These are phyloP conservation scores for Toxicodendron radicans DNA, from an alignment of 345 rosid species.

Conservation along the genomic window DNA sequence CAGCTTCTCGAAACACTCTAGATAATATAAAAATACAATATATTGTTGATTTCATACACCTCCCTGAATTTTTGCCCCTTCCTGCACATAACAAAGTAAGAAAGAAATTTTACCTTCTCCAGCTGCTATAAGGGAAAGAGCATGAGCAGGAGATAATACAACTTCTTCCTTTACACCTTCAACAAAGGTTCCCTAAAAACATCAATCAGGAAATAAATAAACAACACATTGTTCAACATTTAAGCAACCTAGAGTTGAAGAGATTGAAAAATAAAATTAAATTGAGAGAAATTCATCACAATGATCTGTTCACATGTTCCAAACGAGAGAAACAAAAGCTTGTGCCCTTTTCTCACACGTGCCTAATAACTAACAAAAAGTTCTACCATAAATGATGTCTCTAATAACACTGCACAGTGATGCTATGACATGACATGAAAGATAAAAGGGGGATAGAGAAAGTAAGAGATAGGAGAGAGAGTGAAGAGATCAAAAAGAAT, in stretches of 20 bases:
- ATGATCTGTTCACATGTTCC: background rate
- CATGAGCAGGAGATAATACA: conserved; percentile 98
- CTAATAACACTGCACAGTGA: too few species aligned
- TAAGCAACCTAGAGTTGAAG: background rate
- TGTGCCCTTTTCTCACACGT: background rate
- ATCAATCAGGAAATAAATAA: conserved; percentile 27
- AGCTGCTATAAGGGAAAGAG: conserved; percentile 96
- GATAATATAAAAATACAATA: background rate
- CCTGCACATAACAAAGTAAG: conserved; percentile 23
- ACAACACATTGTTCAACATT: conserved; percentile 10
- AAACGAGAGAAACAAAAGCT: background rate
- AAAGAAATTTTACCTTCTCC: conserved; percentile 78
- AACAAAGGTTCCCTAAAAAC: conserved; percentile 85
- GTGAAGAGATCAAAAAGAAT: too few species aligned
- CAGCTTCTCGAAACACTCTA: conserved; percentile 7
- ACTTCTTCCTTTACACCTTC: conserved; percentile 99
- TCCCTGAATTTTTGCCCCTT: conserved; percentile 18
- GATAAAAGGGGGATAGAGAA: too few species aligned
- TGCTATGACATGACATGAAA: too few species aligned
- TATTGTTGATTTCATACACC: background rate
- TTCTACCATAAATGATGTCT: background rate
- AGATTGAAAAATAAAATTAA: conserved; percentile 14
- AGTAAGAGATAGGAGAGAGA: too few species aligned
- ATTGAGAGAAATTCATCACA: background rate
- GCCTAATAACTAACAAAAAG: background rate